A percentile compares a stretch with the other conserved stretches of the same genome.
These are phyloP conservation scores for Coleophoma eucalyptorum DNA, from an alignment of 2,329 filamentous ascomycete genomes.

Conservation along the genomic window DNA sequence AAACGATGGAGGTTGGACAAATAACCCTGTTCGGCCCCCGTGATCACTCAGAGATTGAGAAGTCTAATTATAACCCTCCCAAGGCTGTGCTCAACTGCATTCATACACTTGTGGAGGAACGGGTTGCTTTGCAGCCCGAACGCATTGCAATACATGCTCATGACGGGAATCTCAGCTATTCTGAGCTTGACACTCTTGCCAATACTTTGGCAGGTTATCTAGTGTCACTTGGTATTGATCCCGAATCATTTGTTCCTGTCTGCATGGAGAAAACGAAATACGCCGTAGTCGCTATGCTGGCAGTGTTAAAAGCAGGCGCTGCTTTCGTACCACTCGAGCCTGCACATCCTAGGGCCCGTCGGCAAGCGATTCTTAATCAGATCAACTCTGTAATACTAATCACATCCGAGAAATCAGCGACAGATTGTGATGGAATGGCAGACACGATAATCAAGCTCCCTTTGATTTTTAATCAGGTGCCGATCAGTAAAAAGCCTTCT, in stretches of 20 bases:
- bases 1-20: too few species aligned
- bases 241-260: slow-evolving; percentile 11
- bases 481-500: too few species aligned
- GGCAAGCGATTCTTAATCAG: background rate
- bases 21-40: too few species aligned
- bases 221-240: slow-evolving; percentile 3
- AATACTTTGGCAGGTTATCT: too few species aligned
- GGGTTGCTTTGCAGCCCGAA: background rate
- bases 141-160: slow-evolving; percentile 1
- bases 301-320: slow-evolving; percentile 17
- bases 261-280: slow-evolving; percentile 18
- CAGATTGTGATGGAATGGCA: background rate
- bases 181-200: slow-evolving; percentile 11
- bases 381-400: background rate
- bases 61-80: too few species aligned
- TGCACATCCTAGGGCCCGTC: slow-evolving; percentile 16
- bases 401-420: background rate
- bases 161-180: slow-evolving; percentile 16
- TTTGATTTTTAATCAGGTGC: too few species aligned
- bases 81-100: too few species aligned
- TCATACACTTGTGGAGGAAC: background rate
- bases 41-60: too few species aligned
- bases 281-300: slow-evolving; percentile 16
- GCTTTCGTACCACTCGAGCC: slow-evolving; percentile 24
- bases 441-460: too few species aligned